Conservation (phyloP, 2,329 filamentous ascomycete genomes). For the Plectosphaerella sp. region DNA sequence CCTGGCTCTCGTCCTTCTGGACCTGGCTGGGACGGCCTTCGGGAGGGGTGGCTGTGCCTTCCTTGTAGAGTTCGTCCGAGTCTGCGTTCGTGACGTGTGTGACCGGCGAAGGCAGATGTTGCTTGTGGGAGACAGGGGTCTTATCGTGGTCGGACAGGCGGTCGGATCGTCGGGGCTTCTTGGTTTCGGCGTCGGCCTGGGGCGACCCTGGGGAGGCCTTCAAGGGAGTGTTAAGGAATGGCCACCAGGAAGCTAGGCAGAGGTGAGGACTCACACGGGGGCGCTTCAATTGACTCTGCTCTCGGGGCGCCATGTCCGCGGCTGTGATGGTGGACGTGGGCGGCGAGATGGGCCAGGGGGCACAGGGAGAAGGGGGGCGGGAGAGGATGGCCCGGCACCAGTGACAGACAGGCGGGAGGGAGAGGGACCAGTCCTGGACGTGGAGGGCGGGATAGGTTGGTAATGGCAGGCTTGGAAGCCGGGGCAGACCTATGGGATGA, state of each 20-base stretch:
- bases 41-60: slow-evolving; percentile 67
- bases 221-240: slow-evolving; percentile 13
- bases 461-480: no score
- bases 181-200: slow-evolving; percentile 61
- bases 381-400: no score
- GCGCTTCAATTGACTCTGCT: slow-evolving; percentile 85
- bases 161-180: slow-evolving; percentile 79
- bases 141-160: slow-evolving; percentile 54
- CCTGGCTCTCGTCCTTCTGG: slow-evolving; percentile 40
- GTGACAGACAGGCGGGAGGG: no score
- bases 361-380: no score
- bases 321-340: neutral
- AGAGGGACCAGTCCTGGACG: neutral
- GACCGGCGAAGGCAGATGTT: slow-evolving; percentile 76
- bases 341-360: neutral
- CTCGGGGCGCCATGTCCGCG: slow-evolving; percentile 53
- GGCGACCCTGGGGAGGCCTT: slow-evolving; percentile 53
- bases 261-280: slow-evolving; percentile 54
- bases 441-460: neutral
- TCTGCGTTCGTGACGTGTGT: slow-evolving; percentile 52
- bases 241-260: slow-evolving; percentile 11
- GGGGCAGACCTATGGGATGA: no score
- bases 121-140: slow-evolving; percentile 57
- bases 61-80: slow-evolving; percentile 55
- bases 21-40: slow-evolving; percentile 53